Base-by-base conservation (phyloP, 768 basidiomycete genomes). In the Tubosaeta sp. region DNA sequence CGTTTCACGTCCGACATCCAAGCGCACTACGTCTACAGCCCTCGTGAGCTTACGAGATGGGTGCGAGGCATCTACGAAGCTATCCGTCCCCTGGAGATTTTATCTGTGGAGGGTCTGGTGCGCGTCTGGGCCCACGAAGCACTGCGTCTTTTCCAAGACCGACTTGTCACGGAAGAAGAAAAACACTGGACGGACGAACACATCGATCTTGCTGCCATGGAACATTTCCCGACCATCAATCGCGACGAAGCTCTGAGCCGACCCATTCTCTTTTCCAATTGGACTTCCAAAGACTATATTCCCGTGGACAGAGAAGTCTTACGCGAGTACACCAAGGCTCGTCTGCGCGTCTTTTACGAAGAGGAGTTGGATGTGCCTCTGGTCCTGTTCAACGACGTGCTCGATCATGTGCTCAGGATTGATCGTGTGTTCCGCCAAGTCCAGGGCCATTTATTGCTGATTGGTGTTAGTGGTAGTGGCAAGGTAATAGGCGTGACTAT, bases 81-180 rank as follows among this genome's bases (percentile, higher is more conserved):
- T 10, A 90, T 99, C 53, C 84, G 86, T 27, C 95, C 97, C 7
- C 73, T 99, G 48, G 97, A 98, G 70, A 84, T 85, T n/a, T 76
- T 99, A 27, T 84, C 91, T 6, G 86, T 95, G 7, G 95, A 99
- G 63, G 97, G 97, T 11, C 81, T 99, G 45, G 93, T 99, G 27
- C 84, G 97, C 17, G 81, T 99, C 3, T 98, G 97, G 97, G 95
- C 93, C 1, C 97, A 99, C 66, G 97, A 99, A 69, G 97, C 91
- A 8, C 74, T 98, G 12, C 91, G 97, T 27, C 82, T 99, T 41
- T 99, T 99, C 82, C 93, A 97, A 69, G 97, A 99, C 74, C 86
- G 97, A 61, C 79, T 99, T 14, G 95, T 98, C 35, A 81, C 84
- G 3, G 94, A 97, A 61, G 90, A 89, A 48, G 97, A 99, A 73